Evolutionary conservation across 306 rosid species (phyloP), one percentile per base, ranked within the genome.

Genomic region (Malus sieversii): DNA sequence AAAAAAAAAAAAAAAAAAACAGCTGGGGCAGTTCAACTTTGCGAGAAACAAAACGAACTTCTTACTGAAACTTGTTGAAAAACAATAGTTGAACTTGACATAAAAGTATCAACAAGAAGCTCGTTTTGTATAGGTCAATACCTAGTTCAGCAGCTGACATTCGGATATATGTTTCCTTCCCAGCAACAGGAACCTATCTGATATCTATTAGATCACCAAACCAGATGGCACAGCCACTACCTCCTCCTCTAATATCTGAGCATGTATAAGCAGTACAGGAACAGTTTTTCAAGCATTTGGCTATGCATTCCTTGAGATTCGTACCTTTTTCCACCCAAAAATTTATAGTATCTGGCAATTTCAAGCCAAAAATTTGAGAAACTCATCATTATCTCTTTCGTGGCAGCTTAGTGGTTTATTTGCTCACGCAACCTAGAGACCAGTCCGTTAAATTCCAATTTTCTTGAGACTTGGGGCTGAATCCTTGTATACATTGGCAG

Each of bases 151-250:
- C 81, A 68, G 14, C 42, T 14, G 74, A 38, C 72, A 77, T 71
- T 68, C 89, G 79, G 33, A 90, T 68, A 61, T 82, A 87, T 10
- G 84, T 60, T 71, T 82, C 87, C n/a, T 66, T 74, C 19, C 78
- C 86, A 46, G 61, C 69, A 20, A 18, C 60, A 0, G 77, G 20
- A 64, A 82, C 12, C 30, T 77, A 71, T 78, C 79, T 82, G 4
- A 84, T 51, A 72, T 90, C 87, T 18, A 35, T 35, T 12, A 87
- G 79, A 72, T 77, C 85, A 76, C 85, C 84, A 74, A 77, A 82
- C 95, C 93, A 88, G 53, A 84, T 68, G 27, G 69, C 76, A 59
- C 96, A 92, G 13, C 97, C 96, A 75, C 81, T 83, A 4, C 91
- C 92, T 69, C 79, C 52, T 46, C 19, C 88, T 2, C 86, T 77